Base-by-base conservation (phyloP, 1,284 basidiomycete species). In the Stereum hirsutum region DNA sequence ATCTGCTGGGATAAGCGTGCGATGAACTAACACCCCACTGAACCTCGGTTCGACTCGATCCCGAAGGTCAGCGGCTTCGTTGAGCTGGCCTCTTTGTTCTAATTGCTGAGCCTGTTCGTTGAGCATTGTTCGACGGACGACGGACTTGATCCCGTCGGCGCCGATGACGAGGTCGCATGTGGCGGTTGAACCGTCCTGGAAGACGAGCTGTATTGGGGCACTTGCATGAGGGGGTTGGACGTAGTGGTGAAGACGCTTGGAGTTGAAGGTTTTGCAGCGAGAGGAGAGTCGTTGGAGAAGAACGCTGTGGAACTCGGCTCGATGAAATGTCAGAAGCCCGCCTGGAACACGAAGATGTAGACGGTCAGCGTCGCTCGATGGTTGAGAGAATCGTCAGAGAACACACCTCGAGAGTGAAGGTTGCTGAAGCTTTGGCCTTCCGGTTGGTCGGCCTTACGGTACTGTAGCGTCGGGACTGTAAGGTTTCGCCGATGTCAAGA, bases 111-210 rank as follows among this genome's bases (percentile, higher is more conserved):
- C 60, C 2, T 55, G 46, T 26, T 55, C 53, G 3, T 47, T 39
- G 11, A 61, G 45, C 45, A 63, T 44, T 14, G 31, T 26, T 6
- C 48, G 47, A 14, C 65, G 56, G 3, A 58, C 57, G 4, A 49
- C 50, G 1, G 61, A 64, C 39, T 59, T 58, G 38, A 67, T 50
- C 0, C 75, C 74, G 46, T 77, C 74, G 0, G 72, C 70, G 21
- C 71, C 74, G 20, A 76, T 56, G 14, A 75, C 61, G 10, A 75
- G 35, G 45, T 76, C 71, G 49, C 67, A 72, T 3, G 57, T 54
- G 2, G 66, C 63, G 0, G 56, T 57, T 1, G 64, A 56, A 3
- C 69, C 71, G 44, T 76, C 70, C 5, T 57, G 37, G 49, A 77
- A 76, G 11, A 55, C 46, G n/a, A 76, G 51, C 6, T 48, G 54